Evolutionary conservation across 1,284 basidiomycete species (phyloP).

Genomic region (Tylopilus orsonianus): DNA sequence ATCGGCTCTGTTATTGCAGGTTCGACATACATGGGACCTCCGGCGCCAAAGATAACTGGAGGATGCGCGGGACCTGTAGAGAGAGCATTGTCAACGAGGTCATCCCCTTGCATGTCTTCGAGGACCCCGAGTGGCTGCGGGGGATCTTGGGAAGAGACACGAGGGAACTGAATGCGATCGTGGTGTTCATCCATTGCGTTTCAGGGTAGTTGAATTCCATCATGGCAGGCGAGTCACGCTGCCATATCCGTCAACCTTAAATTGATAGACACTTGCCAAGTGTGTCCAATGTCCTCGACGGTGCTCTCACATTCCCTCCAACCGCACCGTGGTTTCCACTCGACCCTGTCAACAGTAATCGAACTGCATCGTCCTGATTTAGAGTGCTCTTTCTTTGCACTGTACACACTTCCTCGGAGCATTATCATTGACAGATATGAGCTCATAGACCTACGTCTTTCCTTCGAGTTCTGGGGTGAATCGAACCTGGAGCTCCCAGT

Average conservation of each 20-base stretch:
- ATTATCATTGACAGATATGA: constrained; percentile 34
- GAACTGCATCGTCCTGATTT: constrained; percentile 8
- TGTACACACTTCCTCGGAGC: constrained; percentile 29
- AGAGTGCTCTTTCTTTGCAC: constrained; percentile 27
- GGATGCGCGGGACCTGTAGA: constrained; percentile 18
- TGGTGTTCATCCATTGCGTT: constrained; percentile 25
- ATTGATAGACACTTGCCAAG: too few species aligned
- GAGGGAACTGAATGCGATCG: constrained; percentile 16
- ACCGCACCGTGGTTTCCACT: constrained; percentile 31
- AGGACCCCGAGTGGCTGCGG: constrained; percentile 20
- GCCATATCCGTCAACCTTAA: too few species aligned
- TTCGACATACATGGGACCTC: constrained; percentile 33
- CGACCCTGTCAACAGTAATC: constrained; percentile 31
- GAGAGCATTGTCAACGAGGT: constrained; percentile 15
- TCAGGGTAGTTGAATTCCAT: too few species aligned
- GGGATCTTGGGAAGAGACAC: constrained; percentile 5
- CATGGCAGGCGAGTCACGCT: too few species aligned
- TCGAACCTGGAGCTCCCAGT: constrained; percentile 35
- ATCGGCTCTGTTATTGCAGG: background rate
- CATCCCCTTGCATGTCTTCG: constrained; percentile 33
- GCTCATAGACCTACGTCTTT: constrained; percentile 26
- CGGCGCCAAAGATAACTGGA: constrained; percentile 32
- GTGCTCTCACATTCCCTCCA: constrained; percentile 24
- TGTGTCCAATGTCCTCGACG: constrained; percentile 18
- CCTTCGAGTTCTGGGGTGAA: constrained; percentile 35